Percentiles rank a stretch among this genome's conserved stretches.
Conservation (phyloP, 257 asterid species). For the Verbena officinalis region DNA sequence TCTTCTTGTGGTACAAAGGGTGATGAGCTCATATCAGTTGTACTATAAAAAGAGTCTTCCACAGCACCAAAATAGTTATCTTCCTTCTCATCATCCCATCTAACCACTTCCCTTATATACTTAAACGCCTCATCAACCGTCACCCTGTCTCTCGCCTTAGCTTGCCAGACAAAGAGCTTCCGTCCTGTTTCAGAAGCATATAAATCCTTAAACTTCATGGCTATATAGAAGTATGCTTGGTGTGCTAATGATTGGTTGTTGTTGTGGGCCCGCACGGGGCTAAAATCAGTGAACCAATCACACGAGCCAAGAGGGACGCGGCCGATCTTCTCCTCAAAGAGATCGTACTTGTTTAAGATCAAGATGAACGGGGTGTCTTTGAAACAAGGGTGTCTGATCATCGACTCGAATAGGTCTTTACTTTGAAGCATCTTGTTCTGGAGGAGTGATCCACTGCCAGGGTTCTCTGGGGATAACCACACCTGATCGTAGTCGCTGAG, state of each 20-base stretch:
- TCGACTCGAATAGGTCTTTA: slow-evolving; percentile 67
- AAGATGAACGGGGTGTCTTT: slow-evolving; percentile 73
- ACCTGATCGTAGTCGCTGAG: slow-evolving; percentile 77
- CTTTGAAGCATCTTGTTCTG: slow-evolving; percentile 81
- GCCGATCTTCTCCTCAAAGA: slow-evolving; percentile 70
- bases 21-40: slow-evolving; percentile 74
- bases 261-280: slow-evolving; percentile 62
- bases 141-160: slow-evolving; percentile 69
- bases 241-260: slow-evolving; percentile 73
- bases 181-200: slow-evolving; percentile 65
- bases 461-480: slow-evolving; percentile 48
- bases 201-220: slow-evolving; percentile 82
- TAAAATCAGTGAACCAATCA: slow-evolving; percentile 72
- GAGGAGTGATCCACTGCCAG: slow-evolving; percentile 39
- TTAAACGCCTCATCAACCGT: slow-evolving; percentile 78
- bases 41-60: slow-evolving; percentile 84
- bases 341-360: slow-evolving; percentile 73
- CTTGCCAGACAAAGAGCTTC: slow-evolving; percentile 83
- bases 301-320: slow-evolving; percentile 58
- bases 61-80: slow-evolving; percentile 47
- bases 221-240: slow-evolving; percentile 79
- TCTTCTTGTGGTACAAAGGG: slow-evolving; percentile 54
- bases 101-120: slow-evolving; percentile 76
- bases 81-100: slow-evolving; percentile 86
- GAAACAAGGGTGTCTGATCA: slow-evolving; percentile 75